Evolutionary conservation across 371 early-diverging fungal genomes (phyloP).

Genomic region (Haplosporangium sp.): DNA sequence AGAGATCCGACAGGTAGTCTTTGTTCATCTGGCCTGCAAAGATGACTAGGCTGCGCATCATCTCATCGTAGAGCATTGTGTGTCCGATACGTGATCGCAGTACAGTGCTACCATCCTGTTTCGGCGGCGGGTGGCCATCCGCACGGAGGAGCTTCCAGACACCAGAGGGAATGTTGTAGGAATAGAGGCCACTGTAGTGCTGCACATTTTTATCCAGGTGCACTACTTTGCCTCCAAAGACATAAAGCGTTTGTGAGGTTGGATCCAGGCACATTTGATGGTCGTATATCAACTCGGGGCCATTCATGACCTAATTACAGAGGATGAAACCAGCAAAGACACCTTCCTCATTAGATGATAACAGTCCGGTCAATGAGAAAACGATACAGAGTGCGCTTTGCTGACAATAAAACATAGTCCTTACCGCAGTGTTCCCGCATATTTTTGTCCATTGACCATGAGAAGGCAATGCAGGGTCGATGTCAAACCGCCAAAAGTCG

Average conservation of each 20-base stretch:
- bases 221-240: slow-evolving; percentile 91
- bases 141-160: slow-evolving; percentile 46
- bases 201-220: slow-evolving; percentile 67
- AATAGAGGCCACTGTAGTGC: slow-evolving; percentile 87
- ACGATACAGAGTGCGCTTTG: no score
- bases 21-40: slow-evolving; percentile 91
- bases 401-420: slow-evolving; percentile 1
- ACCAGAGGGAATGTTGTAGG: slow-evolving; percentile 69
- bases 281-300: slow-evolving; percentile 92
- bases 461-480: slow-evolving; percentile 57
- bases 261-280: slow-evolving; percentile 95
- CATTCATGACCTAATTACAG: slow-evolving; percentile 69
- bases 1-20: slow-evolving; percentile 80
- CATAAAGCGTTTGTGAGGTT: slow-evolving; percentile 74
- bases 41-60: slow-evolving; percentile 80
- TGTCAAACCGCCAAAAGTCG: slow-evolving; percentile 92
- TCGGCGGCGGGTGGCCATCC: slow-evolving; percentile 42
- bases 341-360: background rate
- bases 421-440: slow-evolving; percentile 78
- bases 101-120: slow-evolving; percentile 53
- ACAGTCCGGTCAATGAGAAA: background rate
- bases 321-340: background rate
- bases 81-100: slow-evolving; percentile 88
- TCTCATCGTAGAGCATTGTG: slow-evolving; percentile 88
- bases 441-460: slow-evolving; percentile 78